phyloP scores from a whole-genome alignment of 345 rosid species.

The Noccaea bulbosa region DNA sequence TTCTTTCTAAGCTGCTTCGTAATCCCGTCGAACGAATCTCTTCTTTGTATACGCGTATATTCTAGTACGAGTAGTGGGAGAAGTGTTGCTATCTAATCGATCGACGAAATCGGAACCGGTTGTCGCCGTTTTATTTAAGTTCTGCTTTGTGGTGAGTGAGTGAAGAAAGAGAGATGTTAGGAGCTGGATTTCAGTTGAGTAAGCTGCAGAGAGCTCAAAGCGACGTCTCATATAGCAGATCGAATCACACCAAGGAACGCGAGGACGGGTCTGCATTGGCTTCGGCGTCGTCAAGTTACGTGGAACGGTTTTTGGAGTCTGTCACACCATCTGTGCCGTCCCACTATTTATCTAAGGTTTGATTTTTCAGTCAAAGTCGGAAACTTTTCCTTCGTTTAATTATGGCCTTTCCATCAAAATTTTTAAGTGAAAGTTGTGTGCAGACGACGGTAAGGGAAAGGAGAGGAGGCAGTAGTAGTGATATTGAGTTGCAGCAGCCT shows the following conservation, averaged over 20 bases:
- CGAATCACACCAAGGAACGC: constrained; percentile 33
- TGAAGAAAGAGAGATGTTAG: constrained; percentile 48
- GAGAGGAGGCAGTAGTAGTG: constrained; percentile 36
- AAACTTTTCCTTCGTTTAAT: constrained; percentile 4
- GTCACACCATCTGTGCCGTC: constrained; percentile 58
- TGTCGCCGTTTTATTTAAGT: neutral
- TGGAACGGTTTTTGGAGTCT: constrained; percentile 59
- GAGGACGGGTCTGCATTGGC: constrained; percentile 29
- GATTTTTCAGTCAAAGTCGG: constrained; percentile 14
- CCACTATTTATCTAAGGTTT: constrained; percentile 61
- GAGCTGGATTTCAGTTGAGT: constrained; percentile 54
- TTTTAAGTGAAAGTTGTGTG: neutral
- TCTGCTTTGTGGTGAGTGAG: constrained; percentile 3
- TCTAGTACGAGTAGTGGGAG: neutral
- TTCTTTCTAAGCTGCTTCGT: constrained; percentile 6
- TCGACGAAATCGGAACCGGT: constrained; percentile 8
- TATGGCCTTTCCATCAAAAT: neutral
- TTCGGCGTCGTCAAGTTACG: constrained; percentile 47
- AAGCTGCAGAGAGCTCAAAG: constrained; percentile 52
- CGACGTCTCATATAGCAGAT: constrained; percentile 45
- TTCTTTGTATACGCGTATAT: neutral
- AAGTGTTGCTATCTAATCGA: constrained; percentile 9
- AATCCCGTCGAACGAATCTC: neutral
- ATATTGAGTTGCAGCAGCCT: constrained; percentile 43
- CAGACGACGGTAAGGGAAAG: constrained; percentile 52